Evolutionary conservation across 176 grass and related monocot species (phyloP), one percentile per base, ranked within the genome.

Genomic region (Chloris gayana): DNA sequence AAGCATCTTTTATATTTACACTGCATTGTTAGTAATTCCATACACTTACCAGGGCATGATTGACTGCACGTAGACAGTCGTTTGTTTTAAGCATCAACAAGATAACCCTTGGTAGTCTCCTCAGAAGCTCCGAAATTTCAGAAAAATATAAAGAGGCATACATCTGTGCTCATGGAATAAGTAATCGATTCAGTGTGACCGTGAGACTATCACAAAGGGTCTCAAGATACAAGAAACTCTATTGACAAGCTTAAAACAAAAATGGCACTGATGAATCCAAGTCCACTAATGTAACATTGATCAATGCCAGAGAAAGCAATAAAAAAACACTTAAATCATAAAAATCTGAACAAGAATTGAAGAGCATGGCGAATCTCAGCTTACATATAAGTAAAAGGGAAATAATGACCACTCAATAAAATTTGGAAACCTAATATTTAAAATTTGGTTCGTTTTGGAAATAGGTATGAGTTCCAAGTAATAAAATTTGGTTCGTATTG

Each of bases 11-110:
- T 29, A 61, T 27, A 61, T 61, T 14, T 27, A 80, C 29, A 68
- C 22, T 79, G 45, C 21, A 67, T 67, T 67, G 25, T 14, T 56
- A 42, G 21, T 44, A 64, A 44, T 76, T 80, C 41, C 44, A 75
- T 70, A 59, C 26, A 53, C 89, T 90, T 85, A 98, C 95, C 84
- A 98, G 75, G 61, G 69, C 77, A 89, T 91, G 86, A 95, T 91
- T 98, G 24, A 98, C 87, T 65, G 92, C 71, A 47, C 92, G 88
- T 80, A 98, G 91, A 78, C 95, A 98, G 47, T 95, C 92, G 78
- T 98, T 98, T 63, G 95, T 98, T 85, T 98, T 98, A 34, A 98
- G 86, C 95, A 98, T 98, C 78, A 98, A 83, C 79, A 98, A 86
- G 81, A 98, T 98, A 29, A 93, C 92, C 51, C 86, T 91, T n/a